Base-by-base conservation (phyloP, 345 rosid species). In the Acer campestre region DNA sequence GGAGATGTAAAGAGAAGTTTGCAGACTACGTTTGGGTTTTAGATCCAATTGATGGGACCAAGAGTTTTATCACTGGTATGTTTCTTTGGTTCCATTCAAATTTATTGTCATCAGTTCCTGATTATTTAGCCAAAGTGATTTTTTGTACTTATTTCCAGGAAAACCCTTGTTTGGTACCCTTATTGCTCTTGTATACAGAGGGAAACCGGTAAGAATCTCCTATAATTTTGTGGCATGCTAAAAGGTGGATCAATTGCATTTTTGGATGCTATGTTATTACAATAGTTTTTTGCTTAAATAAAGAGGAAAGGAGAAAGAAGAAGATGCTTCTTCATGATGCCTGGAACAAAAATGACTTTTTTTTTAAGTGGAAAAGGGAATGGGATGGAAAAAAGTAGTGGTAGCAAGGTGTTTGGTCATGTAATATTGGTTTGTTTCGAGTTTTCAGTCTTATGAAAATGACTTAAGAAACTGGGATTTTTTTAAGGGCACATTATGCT, bases 41-140 rank as follows among this genome's bases (percentile, higher is more conserved):
- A 78, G 98, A 94, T 84, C 99, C 99, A 20, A 96, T 92, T 16
- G 99, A 96, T 23, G 99, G 98, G 75, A 96, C 99, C 18, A 96
- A 91, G 90, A 94, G 97, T 68, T 96, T 96, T 84, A 94, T 94
- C 55, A 96, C 98, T 44, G 98, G 98, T 90, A 80, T 65, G 7
- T 56, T 74, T 62, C 67, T 40, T 76, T 73, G 25, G 9, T 0
- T 80, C 2, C 51, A 25, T 73, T 62, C 66, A 31, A 46, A 18
- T 76, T 42, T 65, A 16, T 27, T 44, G 23, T 55, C 38, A 17
- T 61, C 44, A 2, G 18, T 48, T 75, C 76, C 73, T 48, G 44
- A 77, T 56, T 49, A 62, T 25, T 65, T 64, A 23, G 40, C 46
- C 40, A 11, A 49, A 86, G 38, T 68, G 55, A 49, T 67, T 59